Percentiles rank a stretch among this genome's conserved stretches.
These are phyloP conservation scores for Annulohypoxylon moriforme DNA, from an alignment of 495 filamentous ascomycete species.

Conservation along the genomic window DNA sequence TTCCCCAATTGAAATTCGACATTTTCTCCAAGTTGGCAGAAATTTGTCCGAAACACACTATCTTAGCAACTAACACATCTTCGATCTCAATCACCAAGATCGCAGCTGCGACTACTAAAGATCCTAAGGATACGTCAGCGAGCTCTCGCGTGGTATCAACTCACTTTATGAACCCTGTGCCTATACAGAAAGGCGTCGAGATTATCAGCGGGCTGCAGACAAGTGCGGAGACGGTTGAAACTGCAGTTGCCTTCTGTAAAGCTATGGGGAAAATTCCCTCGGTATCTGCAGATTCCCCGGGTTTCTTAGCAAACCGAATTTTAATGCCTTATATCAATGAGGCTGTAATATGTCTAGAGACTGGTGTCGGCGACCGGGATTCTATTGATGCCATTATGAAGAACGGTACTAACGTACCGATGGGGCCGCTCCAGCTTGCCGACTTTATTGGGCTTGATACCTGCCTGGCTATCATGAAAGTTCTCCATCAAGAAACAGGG, in stretches of 20 bases:
- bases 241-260: conserved; percentile 86
- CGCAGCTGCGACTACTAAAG: conserved; percentile 80
- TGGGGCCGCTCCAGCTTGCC: conserved; percentile 93
- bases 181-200: conserved; percentile 96
- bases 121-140: conserved; percentile 81
- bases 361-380: conserved; percentile 84
- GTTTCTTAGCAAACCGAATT: conserved; percentile 96
- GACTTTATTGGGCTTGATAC: conserved; percentile 99
- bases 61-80: conserved; percentile 96
- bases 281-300: conserved; percentile 86
- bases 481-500: conserved; percentile 88
- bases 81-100: conserved; percentile 98
- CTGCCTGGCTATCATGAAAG: conserved; percentile 96
- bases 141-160: conserved; percentile 92
- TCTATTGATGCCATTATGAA: conserved; percentile 99
- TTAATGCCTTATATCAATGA: conserved; percentile 99
- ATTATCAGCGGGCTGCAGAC: conserved; percentile 96
- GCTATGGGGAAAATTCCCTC: conserved; percentile 94
- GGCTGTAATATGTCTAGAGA: conserved; percentile 95
- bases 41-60: conserved; percentile 85
- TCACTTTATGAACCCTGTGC: conserved; percentile 99
- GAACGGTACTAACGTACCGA: conserved; percentile 97
- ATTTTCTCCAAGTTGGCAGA: conserved; percentile 89
- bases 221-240: conserved; percentile 79
- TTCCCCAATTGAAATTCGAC: conserved; percentile 82